Base-by-base conservation (phyloP, 768 basidiomycete species). In the Heimioporus sp. region DNA sequence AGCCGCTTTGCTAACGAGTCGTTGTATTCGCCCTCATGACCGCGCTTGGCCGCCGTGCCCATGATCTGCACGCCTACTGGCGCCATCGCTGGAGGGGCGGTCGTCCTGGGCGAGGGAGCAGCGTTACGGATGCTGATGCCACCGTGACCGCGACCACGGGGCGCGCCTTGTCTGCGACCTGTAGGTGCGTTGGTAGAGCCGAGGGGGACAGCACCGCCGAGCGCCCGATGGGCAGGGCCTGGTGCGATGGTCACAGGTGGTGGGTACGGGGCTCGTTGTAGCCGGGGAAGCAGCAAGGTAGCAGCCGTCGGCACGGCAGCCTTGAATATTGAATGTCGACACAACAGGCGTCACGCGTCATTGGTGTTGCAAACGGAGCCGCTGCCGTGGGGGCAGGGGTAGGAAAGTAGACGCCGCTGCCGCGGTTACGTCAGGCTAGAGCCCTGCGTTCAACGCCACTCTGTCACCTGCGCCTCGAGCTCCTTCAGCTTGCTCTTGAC, bases 401-500 rank as follows among this genome's bases (percentile, higher is more conserved):
- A 17, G 58, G 21, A 20, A 50, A 38, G 53, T 32, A 12, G 70
- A 50, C 28, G 71, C 50, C 24, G 66, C 56, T 8, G 71, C 54
- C n/a, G 66, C 53, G 9, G 62, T 36, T 35, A 70, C 56, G 2
- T 71, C 72, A 11, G 81, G 78, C 38, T 82, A 38, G 3, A 77
- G 40, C 3, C 83, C 82, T 1, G 72, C 67, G 42, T 77, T 77
- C n/a, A n/a, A 56, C 76, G 76, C 79, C 79, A 81, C 52, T 79
- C 79, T 38, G 78, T 65, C 34, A 87, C 78, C 51, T 83, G 80
- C 11, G 76, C 74, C 60, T 90, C 87, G 34, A 89, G 72, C 8
- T 86, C 83, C 70, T 88, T 90, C 45, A 89, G 71, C 51, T 85
- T 87, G 32, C 70, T 64, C 70, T 86, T 87, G 20, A 80, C 73